These are phyloP conservation scores for Platismatia glauca DNA, from an alignment of 495 filamentous ascomycete genomes.

Conservation along the genomic window DNA sequence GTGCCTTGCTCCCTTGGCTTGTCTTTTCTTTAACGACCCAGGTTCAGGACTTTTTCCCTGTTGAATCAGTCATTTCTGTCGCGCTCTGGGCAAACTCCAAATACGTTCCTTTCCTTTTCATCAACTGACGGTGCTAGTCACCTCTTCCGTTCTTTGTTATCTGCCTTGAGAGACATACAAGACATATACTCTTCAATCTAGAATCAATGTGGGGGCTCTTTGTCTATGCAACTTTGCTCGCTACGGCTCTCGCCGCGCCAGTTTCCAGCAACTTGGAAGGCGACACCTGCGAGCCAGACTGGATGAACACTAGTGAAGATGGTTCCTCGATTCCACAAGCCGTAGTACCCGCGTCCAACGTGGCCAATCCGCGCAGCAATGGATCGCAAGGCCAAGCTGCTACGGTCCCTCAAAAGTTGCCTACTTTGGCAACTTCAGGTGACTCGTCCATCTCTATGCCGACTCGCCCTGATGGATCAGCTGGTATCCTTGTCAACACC, in stretches of 20 bases:
- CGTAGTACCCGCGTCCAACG: no score
- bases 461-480: not conserved
- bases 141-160: not conserved
- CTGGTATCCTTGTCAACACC: not conserved
- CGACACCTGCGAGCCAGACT: not conserved
- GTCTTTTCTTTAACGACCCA: no score
- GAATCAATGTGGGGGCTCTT: not conserved
- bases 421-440: not conserved
- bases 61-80: not conserved
- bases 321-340: not conserved
- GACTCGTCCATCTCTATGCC: not conserved
- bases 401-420: not conserved
- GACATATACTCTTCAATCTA: not conserved
- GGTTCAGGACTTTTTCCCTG: no score
- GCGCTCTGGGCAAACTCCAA: not conserved
- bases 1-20: no score
- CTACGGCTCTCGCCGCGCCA: not conserved
- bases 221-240: not conserved
- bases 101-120: not conserved
- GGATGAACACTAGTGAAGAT: not conserved
- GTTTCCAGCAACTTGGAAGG: not conserved
- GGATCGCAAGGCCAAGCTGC: not conserved
- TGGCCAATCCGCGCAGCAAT: no score
- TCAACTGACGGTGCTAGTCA: not conserved
- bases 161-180: not conserved